Evolutionary conservation across 2,329 filamentous ascomycete species (phyloP), one percentile per base, ranked within the genome.

Genomic region (Whalleya microplaca): DNA sequence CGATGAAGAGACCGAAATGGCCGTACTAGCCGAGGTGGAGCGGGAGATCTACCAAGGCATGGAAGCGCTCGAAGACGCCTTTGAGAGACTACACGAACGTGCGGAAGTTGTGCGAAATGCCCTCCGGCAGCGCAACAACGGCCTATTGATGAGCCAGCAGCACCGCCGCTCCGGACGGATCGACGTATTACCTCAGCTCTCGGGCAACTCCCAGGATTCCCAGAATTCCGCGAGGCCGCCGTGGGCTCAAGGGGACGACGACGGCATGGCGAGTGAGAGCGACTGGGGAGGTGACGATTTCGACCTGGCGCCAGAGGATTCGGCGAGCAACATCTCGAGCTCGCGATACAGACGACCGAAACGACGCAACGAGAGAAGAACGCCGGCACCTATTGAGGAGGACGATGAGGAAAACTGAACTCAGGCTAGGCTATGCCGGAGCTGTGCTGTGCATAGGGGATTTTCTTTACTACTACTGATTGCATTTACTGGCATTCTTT

Each of bases 1-100:
- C 56, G 94, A 97, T 70, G 94, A 98, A 73, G 94, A 98, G 69
- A 91, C 91, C 51, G 94, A 97, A 72, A 93, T 97, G 67, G 90
- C 90, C 0, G 90, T 91, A 1, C 82, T 97, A 5, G 92, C 92
- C 7, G 94, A 97, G 74, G 87, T 97, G 41, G 94, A 98, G 74
- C 86, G 92, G 6, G 92, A 96, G 69, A 96, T 98, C 55, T 97
- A 94, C 75, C 83, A 86, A 32, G 91, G 93, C 59, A 98, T 98
- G 94, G 94, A 98, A 75, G 87, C 87, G 0, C 83, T 98, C 21
- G 94, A 98, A 73, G 92, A 97, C 69, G 92, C 93, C 0, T 97
- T 98, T 66, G 94, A 98, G 76, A 86, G 85, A 23, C 80, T 98
- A n/a, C 94, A 98, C 71, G 84, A 86, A 64, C 89, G 88, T 68